Percentiles rank a stretch among this genome's conserved stretches.
Conservation (phyloP, 2,329 filamentous ascomycete genomes). For the Zymoseptoria pseudotritici region DNA sequence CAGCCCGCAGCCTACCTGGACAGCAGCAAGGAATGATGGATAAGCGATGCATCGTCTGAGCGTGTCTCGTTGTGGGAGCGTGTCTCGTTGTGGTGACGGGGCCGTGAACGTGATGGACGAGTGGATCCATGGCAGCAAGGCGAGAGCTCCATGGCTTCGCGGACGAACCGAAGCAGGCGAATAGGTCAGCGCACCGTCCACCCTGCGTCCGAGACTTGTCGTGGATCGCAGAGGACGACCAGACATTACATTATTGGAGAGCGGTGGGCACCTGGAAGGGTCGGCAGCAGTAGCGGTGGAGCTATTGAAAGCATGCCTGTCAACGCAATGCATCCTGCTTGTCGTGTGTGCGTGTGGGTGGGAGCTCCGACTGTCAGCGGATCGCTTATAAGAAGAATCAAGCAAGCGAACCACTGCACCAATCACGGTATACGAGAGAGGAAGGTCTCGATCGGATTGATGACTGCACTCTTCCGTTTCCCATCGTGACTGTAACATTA, state of each 20-base stretch:
- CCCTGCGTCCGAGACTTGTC: neutral
- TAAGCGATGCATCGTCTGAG: neutral
- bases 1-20: neutral
- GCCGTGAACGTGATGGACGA: no score
- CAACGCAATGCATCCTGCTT: neutral
- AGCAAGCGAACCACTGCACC: no score
- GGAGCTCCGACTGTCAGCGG: neutral
- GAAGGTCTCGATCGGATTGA: no score
- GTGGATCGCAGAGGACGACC: neutral
- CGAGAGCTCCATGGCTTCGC: neutral
- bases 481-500: no score
- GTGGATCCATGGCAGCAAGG: neutral
- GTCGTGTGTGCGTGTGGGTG: neutral
- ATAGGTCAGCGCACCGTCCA: neutral
- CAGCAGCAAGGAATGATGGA: neutral
- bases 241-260: no score
- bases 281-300: neutral
- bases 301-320: neutral
- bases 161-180: neutral
- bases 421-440: no score
- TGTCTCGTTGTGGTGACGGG: neutral
- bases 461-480: no score
- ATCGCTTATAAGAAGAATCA: no score
- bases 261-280: neutral
- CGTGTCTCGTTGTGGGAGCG: neutral